These are phyloP conservation scores for Tetradesmus obliquus DNA, from an alignment of 139 green algal species.

Conservation along the genomic window DNA sequence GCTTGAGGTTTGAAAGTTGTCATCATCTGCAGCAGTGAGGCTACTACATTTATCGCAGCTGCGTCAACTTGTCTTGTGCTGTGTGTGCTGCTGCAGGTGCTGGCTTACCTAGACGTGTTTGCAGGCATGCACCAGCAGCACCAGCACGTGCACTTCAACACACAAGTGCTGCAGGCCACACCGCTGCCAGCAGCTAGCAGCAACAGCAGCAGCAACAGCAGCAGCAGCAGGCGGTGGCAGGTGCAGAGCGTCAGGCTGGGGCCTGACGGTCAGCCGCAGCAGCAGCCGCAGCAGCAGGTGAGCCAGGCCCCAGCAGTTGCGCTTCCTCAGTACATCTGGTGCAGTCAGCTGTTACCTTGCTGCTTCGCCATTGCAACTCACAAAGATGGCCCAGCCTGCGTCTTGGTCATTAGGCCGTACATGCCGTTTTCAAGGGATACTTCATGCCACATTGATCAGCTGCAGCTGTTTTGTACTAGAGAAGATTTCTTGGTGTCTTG, in stretches of 20 bases:
- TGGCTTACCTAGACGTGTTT: slow-evolving; percentile 72
- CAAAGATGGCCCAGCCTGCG: no score
- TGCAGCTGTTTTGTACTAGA: no score
- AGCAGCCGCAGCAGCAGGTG: slow-evolving; percentile 11
- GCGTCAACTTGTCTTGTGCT: slow-evolving; percentile 39
- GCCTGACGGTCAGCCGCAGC: background rate
- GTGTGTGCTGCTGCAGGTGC: slow-evolving; percentile 51
- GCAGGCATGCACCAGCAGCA: slow-evolving; percentile 59
- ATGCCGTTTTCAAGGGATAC: no score
- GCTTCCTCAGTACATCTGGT: no score
- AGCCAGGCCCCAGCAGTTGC: background rate
- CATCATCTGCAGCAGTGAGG: slow-evolving; percentile 46
- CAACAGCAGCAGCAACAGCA: background rate
- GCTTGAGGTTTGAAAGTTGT: slow-evolving; percentile 57
- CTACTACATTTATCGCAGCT: background rate
- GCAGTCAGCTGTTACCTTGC: no score
- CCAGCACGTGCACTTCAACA: slow-evolving; percentile 55
- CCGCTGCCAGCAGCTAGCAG: background rate
- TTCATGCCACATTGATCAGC: no score
- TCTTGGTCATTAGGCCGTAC: no score
- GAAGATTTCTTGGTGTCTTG: no score
- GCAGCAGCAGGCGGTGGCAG: slow-evolving; percentile 26
- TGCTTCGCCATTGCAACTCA: no score
- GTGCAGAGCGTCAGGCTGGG: background rate
- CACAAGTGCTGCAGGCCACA: slow-evolving; percentile 34